phyloP scores from a whole-genome alignment of 2,329 filamentous ascomycete species.

The Epichloe sylvatica region DNA sequence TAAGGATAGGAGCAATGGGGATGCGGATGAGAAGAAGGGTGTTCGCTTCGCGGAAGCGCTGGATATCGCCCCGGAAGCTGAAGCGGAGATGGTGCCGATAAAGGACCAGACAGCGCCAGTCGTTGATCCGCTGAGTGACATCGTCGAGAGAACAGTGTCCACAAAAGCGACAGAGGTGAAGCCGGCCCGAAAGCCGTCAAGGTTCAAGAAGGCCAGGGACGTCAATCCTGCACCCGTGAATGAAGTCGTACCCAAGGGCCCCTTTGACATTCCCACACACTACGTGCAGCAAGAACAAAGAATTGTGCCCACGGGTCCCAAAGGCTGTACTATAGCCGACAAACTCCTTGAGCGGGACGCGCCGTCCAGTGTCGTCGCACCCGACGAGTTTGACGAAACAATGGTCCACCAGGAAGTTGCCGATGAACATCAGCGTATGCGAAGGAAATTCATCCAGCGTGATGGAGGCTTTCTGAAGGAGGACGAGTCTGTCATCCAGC shows the following conservation, averaged over 20 bases:
- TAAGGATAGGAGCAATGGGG: conserved; percentile 15
- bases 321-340: conserved; percentile 44
- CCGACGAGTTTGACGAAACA: conserved; percentile 54
- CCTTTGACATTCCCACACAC: conserved; percentile 28
- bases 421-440: conserved; percentile 66
- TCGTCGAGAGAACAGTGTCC: conserved; percentile 32
- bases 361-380: conserved; percentile 18
- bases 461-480: conserved; percentile 70
- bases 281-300: conserved; percentile 26
- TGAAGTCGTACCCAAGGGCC: conserved; percentile 22
- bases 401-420: conserved; percentile 65
- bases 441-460: conserved; percentile 69
- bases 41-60: conserved; percentile 68
- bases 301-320: conserved; percentile 33
- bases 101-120: conserved; percentile 17
- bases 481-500: conserved; percentile 51
- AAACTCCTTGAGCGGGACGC: conserved; percentile 42
- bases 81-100: conserved; percentile 7
- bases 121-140: conserved; percentile 37
- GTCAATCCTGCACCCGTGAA: conserved; percentile 4
- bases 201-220: conserved; percentile 34
- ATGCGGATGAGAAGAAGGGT: conserved; percentile 41
- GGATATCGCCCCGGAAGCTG: conserved; percentile 46
- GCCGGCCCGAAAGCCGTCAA: conserved; percentile 28
- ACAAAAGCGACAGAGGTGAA: conserved; percentile 17